Evolutionary conservation across 2,329 filamentous ascomycete genomes (phyloP), one percentile per base, ranked within the genome.

Genomic region (Colletotrichum tabaci): DNA sequence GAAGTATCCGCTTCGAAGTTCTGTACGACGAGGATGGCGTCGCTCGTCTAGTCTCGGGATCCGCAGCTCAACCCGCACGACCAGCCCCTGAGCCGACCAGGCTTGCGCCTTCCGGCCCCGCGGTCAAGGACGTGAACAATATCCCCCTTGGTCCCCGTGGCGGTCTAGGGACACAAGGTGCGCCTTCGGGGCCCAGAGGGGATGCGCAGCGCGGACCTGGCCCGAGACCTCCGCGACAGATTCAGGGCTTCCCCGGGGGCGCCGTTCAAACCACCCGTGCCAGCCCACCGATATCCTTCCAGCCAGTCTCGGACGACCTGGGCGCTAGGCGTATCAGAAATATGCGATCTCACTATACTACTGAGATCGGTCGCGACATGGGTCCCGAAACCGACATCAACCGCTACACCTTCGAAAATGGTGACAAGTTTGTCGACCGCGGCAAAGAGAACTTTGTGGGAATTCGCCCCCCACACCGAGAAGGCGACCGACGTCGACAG

Each of bases 371-470:
- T 23, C 80, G 84, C 15, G 82, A 85, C 53, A 76, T 85, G 47
- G 86, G 85, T 73, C 79, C 84, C 72, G 82, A 86, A 63, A 80
- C 84, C 73, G 82, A 86, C 61, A 89, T 89, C 81, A 90, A 93
- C 78, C 87, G 93, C 42, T 94, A 94, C 79, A 92, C 91, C 0
- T 95, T 95, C 75, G 92, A 94, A 79, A 84, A 91, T 67, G 87
- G 85, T 0, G 89, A 91, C 71, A 77, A 81, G 7, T 90, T 95
- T 65, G 92, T 95, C 55, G 92, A 95, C 79, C 87, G 91, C 65
- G 93, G 93, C 16, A 89, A 89, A 18, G 93, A 95, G 79, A 90
- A 91, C 47, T 92, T 92, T 77, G 83, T 89, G 58, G 90, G 89
- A 18, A 90, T 92, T 72, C 84, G 90, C 30, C 89, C 89, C 30